These are phyloP conservation scores for Cyclotella baltica DNA, from an alignment of 108 stramenopile species.

Conservation along the genomic window DNA sequence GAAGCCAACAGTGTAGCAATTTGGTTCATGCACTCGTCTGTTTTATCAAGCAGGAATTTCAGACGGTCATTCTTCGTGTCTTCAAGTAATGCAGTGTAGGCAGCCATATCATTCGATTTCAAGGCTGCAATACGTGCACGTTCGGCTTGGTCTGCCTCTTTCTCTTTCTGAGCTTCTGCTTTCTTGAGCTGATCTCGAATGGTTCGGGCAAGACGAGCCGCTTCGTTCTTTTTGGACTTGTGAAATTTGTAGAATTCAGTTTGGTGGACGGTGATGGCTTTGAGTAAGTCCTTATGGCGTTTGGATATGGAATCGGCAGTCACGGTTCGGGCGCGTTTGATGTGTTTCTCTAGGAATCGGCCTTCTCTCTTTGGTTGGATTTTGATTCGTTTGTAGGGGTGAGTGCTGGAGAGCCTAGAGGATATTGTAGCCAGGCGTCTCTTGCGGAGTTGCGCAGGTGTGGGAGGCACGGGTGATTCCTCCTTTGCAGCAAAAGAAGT, in stretches of 20 bases:
- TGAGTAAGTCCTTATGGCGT: constrained; percentile 79
- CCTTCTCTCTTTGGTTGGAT: constrained; percentile 80
- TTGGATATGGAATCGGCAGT: constrained; percentile 70
- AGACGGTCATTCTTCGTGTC: constrained; percentile 88
- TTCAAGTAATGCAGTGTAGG: constrained; percentile 82
- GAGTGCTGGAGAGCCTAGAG: constrained; percentile 61
- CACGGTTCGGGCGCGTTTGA: constrained; percentile 69
- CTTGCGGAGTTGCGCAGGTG: constrained; percentile 31
- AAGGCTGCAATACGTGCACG: constrained; percentile 84
- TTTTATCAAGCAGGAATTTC: constrained; percentile 86
- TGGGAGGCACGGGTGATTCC: neutral
- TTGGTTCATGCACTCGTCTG: constrained; percentile 81
- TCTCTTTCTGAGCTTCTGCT: constrained; percentile 77
- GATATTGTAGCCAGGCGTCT: constrained; percentile 26
- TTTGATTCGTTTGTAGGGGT: constrained; percentile 73
- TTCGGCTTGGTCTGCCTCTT: constrained; percentile 73
- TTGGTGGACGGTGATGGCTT: constrained; percentile 67
- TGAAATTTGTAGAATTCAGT: constrained; percentile 86
- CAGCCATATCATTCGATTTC: constrained; percentile 88
- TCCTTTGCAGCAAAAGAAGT: neutral
- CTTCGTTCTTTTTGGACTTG: constrained; percentile 61
- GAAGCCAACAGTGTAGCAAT: constrained; percentile 75
- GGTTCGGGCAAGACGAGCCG: constrained; percentile 60
- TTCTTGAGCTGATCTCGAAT: constrained; percentile 77
- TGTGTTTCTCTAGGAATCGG: constrained; percentile 73